Conservation (phyloP, 2,329 filamentous ascomycete genomes). For the Grosmannia clavigera region DNA sequence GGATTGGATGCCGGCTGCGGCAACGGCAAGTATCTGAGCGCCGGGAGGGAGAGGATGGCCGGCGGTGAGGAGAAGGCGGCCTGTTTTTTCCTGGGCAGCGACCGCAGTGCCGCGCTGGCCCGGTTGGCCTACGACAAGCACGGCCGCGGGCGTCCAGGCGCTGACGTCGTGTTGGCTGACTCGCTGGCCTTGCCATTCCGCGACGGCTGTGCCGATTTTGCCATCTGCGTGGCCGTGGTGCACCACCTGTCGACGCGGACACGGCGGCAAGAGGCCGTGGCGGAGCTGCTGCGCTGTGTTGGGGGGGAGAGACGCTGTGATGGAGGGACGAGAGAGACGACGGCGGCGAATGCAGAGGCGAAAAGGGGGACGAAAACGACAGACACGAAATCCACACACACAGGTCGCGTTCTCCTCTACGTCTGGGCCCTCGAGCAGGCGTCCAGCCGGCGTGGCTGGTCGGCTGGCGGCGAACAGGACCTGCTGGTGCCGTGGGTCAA, state of each 20-base stretch:
- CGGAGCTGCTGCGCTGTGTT: conserved; percentile 57
- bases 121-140: conserved; percentile 30
- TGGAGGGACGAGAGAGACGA: neutral
- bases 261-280: conserved; percentile 61
- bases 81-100: conserved; percentile 75
- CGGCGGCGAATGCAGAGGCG: too few relatives aligned
- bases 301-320: conserved; percentile 14
- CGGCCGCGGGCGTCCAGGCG: conserved; percentile 20
- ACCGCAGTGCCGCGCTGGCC: conserved; percentile 55
- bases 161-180: conserved; percentile 68
- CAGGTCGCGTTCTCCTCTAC: conserved; percentile 65
- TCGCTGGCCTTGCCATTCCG: conserved; percentile 74
- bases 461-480: conserved; percentile 72
- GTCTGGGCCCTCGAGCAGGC: conserved; percentile 96
- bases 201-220: conserved; percentile 53
- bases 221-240: conserved; percentile 84
- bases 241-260: conserved; percentile 78
- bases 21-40: conserved; percentile 1
- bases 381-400: too few relatives aligned
- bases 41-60: too few relatives aligned
- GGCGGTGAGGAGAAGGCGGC: conserved; percentile 39
- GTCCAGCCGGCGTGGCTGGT: conserved; percentile 76
- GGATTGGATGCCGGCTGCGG: conserved; percentile 84
- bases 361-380: too few relatives aligned
- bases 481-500: conserved; percentile 88